Evolutionary conservation across 208 protist species (phyloP).

Genomic region (Crithidia fasciculata): DNA sequence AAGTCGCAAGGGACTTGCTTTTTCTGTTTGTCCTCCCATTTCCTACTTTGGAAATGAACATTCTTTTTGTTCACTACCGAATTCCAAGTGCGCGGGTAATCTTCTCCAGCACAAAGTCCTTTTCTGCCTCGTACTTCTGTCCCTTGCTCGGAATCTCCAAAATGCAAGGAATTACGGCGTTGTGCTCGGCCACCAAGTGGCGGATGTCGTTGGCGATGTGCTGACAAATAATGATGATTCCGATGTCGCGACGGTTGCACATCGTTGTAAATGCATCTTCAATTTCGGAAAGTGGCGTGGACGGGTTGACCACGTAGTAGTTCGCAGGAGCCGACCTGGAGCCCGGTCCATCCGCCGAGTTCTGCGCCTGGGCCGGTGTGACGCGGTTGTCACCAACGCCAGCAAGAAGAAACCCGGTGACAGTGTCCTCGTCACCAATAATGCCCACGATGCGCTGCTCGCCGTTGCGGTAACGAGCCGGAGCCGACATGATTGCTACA

Average conservation of each 20-base stretch:
- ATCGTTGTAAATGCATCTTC: constrained; percentile 94
- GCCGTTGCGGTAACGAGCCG: constrained; percentile 71
- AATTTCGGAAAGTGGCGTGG: constrained; percentile 91
- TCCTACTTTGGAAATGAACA: neutral
- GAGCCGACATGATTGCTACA: constrained; percentile 33
- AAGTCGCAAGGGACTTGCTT: too few relatives aligned
- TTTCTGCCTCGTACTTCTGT: constrained; percentile 95
- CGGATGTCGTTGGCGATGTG: constrained; percentile 96
- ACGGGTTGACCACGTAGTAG: constrained; percentile 92
- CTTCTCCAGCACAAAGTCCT: constrained; percentile 95
- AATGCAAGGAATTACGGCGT: constrained; percentile 92
- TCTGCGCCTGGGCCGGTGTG: constrained; percentile 18
- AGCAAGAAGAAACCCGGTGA: constrained; percentile 97
- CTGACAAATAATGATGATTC: constrained; percentile 96
- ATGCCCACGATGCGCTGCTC: constrained; percentile 85
- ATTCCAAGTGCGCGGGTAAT: constrained; percentile 81
- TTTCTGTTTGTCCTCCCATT: neutral
- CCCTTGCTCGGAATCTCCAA: constrained; percentile 97
- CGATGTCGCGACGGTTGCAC: constrained; percentile 88
- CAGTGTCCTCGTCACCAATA: constrained; percentile 96
- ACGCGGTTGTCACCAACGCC: constrained; percentile 93
- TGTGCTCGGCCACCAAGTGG: constrained; percentile 93
- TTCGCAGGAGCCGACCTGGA: constrained; percentile 62
- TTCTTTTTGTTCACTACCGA: constrained; percentile 31
- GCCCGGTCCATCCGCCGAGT: constrained; percentile 12